Base-by-base conservation (phyloP, 257 asterid genomes). In the Oldenlandia corymbosa region DNA sequence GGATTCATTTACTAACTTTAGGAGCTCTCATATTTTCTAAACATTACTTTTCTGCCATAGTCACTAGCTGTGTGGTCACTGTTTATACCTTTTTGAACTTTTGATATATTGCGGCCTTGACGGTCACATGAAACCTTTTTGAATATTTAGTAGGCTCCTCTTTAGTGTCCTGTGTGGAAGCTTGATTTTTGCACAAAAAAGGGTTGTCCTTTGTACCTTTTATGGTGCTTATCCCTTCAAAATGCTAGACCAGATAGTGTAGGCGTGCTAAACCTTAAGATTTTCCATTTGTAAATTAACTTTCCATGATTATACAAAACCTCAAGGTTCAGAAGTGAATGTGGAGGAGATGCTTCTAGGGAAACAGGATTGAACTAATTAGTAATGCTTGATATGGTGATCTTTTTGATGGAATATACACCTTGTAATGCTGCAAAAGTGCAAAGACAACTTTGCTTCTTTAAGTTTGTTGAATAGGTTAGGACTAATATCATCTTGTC, bases 381-480 rank as follows among this genome's bases (percentile, higher is more conserved):
- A n/a, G n/a, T n/a, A n/a, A n/a, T n/a, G n/a, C n/a, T n/a, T n/a
- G n/a, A n/a, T n/a, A n/a, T n/a, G n/a, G n/a, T n/a, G n/a, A n/a
- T n/a, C n/a, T n/a, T n/a, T n/a, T n/a, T n/a, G n/a, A n/a, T n/a
- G n/a, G n/a, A n/a, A n/a, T n/a, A n/a, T n/a, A n/a, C n/a, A n/a
- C n/a, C n/a, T n/a, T n/a, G n/a, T n/a, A n/a, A n/a, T n/a, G n/a
- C n/a, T n/a, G n/a, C n/a, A n/a, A n/a, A n/a, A n/a, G n/a, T n/a
- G n/a, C n/a, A n/a, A 58, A 34, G n/a, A 14, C 17, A 21, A 11
- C 10, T 50, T 41, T 58, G 12, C 31, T 11, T 28, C 37, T 21
- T n/a, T 13, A 18, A 18, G 57, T 28, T 17, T 61, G 69, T 64
- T 65, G 20, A 39, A 42, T 17, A 18, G 36, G 30, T 36, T 66